A percentile compares a stretch with the other conserved stretches of the same genome.
phyloP scores from a whole-genome alignment of 2,329 filamentous ascomycete genomes.

The Graphilbum ipis-grandicollis region DNA sequence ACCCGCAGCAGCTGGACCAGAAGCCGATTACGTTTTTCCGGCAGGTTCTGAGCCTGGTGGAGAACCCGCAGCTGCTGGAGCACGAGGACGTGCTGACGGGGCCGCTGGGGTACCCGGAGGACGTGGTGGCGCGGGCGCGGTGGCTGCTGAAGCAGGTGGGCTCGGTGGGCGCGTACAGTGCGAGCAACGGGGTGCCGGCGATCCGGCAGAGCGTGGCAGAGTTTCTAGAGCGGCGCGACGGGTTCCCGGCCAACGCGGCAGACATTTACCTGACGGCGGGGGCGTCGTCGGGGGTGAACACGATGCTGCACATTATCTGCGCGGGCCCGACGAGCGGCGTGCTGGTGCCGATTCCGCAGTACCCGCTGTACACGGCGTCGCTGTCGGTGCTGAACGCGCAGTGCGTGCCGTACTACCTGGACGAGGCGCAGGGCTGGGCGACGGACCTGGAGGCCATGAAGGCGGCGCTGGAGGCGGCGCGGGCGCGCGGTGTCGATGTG shows the following conservation, averaged over 20 bases:
- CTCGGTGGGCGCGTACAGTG: conserved; percentile 91
- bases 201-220: conserved; percentile 82
- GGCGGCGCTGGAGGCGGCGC: conserved; percentile 55
- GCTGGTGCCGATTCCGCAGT: conserved; percentile 90
- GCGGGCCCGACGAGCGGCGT: conserved; percentile 60
- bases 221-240: conserved; percentile 86
- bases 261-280: conserved; percentile 84
- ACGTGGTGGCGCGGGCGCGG: conserved; percentile 73
- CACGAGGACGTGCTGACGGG: conserved; percentile 64
- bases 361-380: conserved; percentile 92
- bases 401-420: conserved; percentile 84
- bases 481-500: conserved; percentile 63
- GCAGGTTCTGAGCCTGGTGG: conserved; percentile 81
- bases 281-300: conserved; percentile 89
- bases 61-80: conserved; percentile 74
- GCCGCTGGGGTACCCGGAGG: conserved; percentile 68
- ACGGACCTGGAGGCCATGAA: conserved; percentile 71
- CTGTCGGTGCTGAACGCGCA: conserved; percentile 70
- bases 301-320: conserved; percentile 79
- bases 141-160: conserved; percentile 67
- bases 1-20: conserved; percentile 96
- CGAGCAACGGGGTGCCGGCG: conserved; percentile 71
- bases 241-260: conserved; percentile 62
- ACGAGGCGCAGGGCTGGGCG: conserved; percentile 74
- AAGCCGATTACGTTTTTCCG: conserved; percentile 99